Base-by-base conservation (phyloP, 306 rosid species). In the Corylus heterophylla region DNA sequence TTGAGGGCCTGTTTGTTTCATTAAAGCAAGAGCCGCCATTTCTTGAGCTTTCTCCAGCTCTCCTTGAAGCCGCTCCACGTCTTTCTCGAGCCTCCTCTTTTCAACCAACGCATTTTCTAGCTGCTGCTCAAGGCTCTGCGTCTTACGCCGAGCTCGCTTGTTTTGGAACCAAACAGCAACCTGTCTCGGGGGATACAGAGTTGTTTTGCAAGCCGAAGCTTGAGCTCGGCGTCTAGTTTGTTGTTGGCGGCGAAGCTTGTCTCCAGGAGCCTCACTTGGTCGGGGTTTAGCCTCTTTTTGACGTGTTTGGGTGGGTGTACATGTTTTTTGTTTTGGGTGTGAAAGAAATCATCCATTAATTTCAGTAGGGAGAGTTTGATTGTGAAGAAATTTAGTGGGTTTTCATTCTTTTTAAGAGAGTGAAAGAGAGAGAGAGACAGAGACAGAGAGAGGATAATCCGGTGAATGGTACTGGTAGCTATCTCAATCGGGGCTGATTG, bases 81-180 rank as follows among this genome's bases (percentile, higher is more conserved):
- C 93, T 75, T 62, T 86, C 89, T 89, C 90, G 17, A 89, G 88
- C 73, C 52, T 70, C 77, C 81, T 76, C 80, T 87, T 91, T 71
- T 89, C 96, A 7, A 79, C 84, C 59, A 89, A 12, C 8, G 87
- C 87, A 27, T 18, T 75, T 67, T 89, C 89, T 14, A 91, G 84
- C 85, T 59, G 82, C 44, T 48, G 35, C 89, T 91, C 93, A 3
- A 91, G 86, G 84, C 47, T 85, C 62, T 87, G 93, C 0, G 83
- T 89, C 83, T 87, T 86, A 89, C 90, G 86, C 49, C 96, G 78
- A 1, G 93, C 93, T 44, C 96, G 85, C 78, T 86, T 89, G 88
- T 89, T 91, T 55, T 91, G 90, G 83, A 86, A 91, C 96, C 96
- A 91, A 25, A 91, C 74, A 0, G 96, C 89, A 7, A 89, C 85